These are phyloP conservation scores for Tolypocladium album DNA, from an alignment of 2,329 filamentous ascomycete species.

Conservation along the genomic window DNA sequence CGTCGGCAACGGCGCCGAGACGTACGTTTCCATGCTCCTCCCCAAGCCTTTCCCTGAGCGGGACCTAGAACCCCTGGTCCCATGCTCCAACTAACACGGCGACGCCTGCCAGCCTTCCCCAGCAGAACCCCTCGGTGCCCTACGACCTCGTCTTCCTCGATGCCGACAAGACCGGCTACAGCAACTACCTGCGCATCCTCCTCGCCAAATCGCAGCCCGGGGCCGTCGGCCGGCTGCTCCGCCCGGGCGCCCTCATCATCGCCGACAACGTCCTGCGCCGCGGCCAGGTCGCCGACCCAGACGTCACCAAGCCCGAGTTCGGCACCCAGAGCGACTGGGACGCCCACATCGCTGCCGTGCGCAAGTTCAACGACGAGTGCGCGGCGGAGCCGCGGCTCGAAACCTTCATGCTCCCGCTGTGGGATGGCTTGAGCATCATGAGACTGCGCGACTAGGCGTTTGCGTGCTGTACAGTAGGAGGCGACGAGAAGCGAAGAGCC, in stretches of 20 bases:
- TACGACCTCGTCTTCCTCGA: conserved; percentile 46
- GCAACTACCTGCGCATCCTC: conserved; percentile 33
- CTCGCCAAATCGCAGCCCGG: conserved; percentile 30
- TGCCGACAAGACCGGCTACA: conserved; percentile 42
- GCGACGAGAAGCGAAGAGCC: background rate
- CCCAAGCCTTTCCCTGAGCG: background rate
- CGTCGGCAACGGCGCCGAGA: conserved; percentile 33
- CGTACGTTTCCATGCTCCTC: conserved; percentile 23
- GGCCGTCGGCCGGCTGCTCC: conserved; percentile 28
- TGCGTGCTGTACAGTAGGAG: background rate
- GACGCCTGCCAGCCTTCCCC: conserved; percentile 14
- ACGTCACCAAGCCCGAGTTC: background rate
- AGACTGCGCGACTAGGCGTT: conserved; percentile 23
- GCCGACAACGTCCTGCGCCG: conserved; percentile 43
- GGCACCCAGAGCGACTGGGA: conserved; percentile 3
- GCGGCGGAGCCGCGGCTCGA: conserved; percentile 25
- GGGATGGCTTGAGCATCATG: conserved; percentile 29
- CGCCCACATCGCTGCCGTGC: conserved; percentile 15
- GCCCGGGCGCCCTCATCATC: conserved; percentile 37
- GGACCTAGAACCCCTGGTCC: no score
- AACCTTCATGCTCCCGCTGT: conserved; percentile 28
- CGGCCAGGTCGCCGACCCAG: conserved; percentile 32
- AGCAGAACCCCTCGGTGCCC: conserved; percentile 19
- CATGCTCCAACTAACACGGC: background rate
- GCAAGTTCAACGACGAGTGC: conserved; percentile 23